A percentile compares a stretch with the other conserved stretches of the same genome.
Conservation (phyloP, 176 grass and related monocot genomes). For the Musa schizocarpa region DNA sequence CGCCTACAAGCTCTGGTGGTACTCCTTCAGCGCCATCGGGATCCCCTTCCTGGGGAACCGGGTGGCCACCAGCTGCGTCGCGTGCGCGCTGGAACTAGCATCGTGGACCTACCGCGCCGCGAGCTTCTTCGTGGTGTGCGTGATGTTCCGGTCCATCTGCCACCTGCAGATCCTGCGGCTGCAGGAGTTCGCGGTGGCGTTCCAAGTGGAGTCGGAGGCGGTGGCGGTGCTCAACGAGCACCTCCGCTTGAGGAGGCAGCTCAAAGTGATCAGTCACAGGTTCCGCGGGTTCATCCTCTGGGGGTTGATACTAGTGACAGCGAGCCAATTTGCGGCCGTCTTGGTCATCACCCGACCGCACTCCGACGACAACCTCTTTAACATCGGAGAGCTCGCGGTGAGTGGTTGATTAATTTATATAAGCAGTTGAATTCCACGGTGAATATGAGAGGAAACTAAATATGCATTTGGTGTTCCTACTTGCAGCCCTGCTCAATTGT, state of each 20-base stretch:
- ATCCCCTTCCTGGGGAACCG: slow-evolving; percentile 18
- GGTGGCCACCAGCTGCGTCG: slow-evolving; percentile 20
- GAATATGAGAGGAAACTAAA: too few species aligned
- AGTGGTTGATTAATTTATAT: not conserved
- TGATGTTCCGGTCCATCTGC: slow-evolving; percentile 72
- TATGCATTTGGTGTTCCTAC: too few species aligned
- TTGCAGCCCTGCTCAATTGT: slow-evolving; percentile 65
- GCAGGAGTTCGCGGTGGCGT: slow-evolving; percentile 55
- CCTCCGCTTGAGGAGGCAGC: slow-evolving; percentile 47
- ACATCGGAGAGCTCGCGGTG: slow-evolving; percentile 67
- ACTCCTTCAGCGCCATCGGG: slow-evolving; percentile 17
- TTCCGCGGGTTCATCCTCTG: slow-evolving; percentile 71
- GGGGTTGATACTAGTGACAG: slow-evolving; percentile 49
- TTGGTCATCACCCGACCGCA: slow-evolving; percentile 49
- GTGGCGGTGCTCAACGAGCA: slow-evolving; percentile 50
- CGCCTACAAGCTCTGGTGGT: slow-evolving; percentile 65
- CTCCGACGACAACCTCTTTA: slow-evolving; percentile 53
- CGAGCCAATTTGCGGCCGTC: slow-evolving; percentile 59
- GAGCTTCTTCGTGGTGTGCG: slow-evolving; percentile 60
- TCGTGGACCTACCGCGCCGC: slow-evolving; percentile 68
- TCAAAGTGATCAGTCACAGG: slow-evolving; percentile 62
- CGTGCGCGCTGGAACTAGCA: slow-evolving; percentile 53
- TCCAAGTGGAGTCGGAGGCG: slow-evolving; percentile 53
- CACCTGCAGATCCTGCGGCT: slow-evolving; percentile 78
- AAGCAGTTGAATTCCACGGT: too few species aligned